These are phyloP conservation scores for Medicago lupulina DNA, from an alignment of 306 rosid species.

Conservation along the genomic window DNA sequence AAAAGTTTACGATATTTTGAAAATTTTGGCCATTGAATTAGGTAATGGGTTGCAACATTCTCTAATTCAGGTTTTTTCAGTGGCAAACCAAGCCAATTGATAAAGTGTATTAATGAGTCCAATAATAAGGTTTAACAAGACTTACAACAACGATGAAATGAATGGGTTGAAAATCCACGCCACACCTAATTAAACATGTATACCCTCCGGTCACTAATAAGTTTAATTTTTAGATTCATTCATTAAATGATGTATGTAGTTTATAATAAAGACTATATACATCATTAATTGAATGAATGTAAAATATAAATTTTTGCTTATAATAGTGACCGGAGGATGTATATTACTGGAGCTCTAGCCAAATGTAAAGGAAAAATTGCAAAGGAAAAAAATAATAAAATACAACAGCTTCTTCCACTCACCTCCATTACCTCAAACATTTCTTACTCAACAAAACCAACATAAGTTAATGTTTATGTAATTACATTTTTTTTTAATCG, in stretches of 20 bases:
- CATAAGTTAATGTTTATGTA: constrained; percentile 40
- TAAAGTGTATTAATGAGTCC: constrained; percentile 46
- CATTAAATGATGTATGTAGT: too few relatives aligned
- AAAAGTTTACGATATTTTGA: too few relatives aligned
- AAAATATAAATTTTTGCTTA: too few relatives aligned
- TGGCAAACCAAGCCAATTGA: constrained; percentile 56
- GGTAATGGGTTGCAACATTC: constrained; percentile 12
- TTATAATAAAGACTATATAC: too few relatives aligned
- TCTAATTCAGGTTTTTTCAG: constrained; percentile 27
- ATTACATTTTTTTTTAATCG: constrained; percentile 16
- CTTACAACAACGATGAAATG: constrained; percentile 46
- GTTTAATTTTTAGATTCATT: too few relatives aligned
- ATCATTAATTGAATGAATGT: too few relatives aligned
- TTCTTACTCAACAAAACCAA: constrained; percentile 37
- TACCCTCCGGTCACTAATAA: too few relatives aligned
- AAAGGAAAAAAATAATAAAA: neutral
- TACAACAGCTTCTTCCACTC: constrained; percentile 49
- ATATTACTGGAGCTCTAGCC: constrained; percentile 38
- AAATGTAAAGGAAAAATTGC: constrained; percentile 5
- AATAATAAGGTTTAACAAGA: constrained; percentile 48
- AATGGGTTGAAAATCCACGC: constrained; percentile 55
- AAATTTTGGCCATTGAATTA: constrained; percentile 18
- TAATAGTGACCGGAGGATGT: too few relatives aligned
- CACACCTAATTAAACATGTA: constrained; percentile 49
- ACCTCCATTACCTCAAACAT: constrained; percentile 35